These are phyloP conservation scores for Salix koriyanagi DNA, from an alignment of 345 rosid species.

Conservation along the genomic window DNA sequence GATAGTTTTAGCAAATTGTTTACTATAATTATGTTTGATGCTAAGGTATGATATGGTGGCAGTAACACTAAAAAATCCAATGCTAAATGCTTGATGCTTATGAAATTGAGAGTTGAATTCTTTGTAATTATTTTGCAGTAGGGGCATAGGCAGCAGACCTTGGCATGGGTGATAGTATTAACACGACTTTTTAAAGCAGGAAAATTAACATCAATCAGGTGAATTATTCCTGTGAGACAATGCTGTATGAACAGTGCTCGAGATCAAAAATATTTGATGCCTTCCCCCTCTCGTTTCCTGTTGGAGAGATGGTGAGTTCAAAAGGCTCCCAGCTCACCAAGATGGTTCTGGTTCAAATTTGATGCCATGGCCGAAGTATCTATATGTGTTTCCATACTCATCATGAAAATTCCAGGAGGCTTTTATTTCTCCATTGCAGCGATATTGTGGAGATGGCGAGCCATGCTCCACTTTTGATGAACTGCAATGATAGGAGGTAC, in stretches of 20 bases:
- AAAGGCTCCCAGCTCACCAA: neutral
- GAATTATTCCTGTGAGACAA: no score
- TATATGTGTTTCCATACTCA: neutral
- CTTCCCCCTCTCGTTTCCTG: neutral
- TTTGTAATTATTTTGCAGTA: no score
- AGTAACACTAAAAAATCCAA: no score
- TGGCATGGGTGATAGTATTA: no score
- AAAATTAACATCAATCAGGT: no score
- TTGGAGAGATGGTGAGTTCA: neutral
- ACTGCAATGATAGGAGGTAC: conserved; percentile 76
- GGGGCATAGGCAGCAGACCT: no score
- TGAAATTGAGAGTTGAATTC: no score
- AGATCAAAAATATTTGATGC: neutral
- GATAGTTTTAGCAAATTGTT: no score
- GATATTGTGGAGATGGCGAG: conserved; percentile 89
- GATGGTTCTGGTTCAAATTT: neutral
- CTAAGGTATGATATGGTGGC: no score
- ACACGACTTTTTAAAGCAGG: no score
- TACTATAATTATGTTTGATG: no score
- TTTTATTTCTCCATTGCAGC: conserved; percentile 40
- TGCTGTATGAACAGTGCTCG: neutral
- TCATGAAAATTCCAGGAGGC: neutral
- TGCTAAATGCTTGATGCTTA: no score
- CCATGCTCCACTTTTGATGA: conserved; percentile 89
- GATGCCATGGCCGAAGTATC: neutral